These are phyloP conservation scores for Ustilago esculenta DNA, from an alignment of 1,284 basidiomycete species.

Conservation along the genomic window DNA sequence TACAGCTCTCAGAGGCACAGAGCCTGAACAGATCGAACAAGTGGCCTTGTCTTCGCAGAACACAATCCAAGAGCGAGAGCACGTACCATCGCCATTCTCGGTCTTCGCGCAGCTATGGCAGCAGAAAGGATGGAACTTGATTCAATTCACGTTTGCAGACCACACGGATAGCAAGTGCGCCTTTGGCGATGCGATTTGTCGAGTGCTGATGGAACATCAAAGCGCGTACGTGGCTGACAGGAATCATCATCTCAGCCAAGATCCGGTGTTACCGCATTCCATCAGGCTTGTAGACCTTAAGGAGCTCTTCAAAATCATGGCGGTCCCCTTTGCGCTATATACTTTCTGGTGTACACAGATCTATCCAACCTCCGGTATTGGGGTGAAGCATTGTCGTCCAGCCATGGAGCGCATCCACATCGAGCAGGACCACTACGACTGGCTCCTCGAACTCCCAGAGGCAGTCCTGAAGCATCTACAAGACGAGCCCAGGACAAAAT, in stretches of 20 bases:
- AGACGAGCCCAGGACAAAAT: constrained; percentile 10
- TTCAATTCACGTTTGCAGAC: constrained; percentile 42
- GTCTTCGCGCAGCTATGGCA: constrained; percentile 27
- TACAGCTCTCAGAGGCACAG: neutral
- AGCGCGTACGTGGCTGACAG: constrained; percentile 5
- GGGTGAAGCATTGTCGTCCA: constrained; percentile 34
- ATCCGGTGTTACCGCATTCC: neutral
- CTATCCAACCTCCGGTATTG: constrained; percentile 31
- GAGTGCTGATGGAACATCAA: constrained; percentile 25
- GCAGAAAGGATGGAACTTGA: constrained; percentile 31
- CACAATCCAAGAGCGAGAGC: neutral
- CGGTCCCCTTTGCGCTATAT: constrained; percentile 30
- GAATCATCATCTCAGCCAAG: neutral
- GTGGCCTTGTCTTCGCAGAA: neutral
- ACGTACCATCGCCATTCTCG: constrained; percentile 22
- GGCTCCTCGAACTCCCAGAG: constrained; percentile 22
- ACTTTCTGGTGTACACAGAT: constrained; percentile 39
- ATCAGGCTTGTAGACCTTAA: constrained; percentile 16
- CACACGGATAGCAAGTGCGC: constrained; percentile 34
- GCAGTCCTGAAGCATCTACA: constrained; percentile 16
- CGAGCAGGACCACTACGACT: constrained; percentile 40
- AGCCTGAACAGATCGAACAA: too few relatives aligned
- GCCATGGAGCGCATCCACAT: constrained; percentile 31
- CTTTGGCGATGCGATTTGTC: constrained; percentile 25
- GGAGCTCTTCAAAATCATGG: constrained; percentile 20